phyloP scores from a whole-genome alignment of 2,329 filamentous ascomycete genomes.

The Myriosclerotinia curreyana region DNA sequence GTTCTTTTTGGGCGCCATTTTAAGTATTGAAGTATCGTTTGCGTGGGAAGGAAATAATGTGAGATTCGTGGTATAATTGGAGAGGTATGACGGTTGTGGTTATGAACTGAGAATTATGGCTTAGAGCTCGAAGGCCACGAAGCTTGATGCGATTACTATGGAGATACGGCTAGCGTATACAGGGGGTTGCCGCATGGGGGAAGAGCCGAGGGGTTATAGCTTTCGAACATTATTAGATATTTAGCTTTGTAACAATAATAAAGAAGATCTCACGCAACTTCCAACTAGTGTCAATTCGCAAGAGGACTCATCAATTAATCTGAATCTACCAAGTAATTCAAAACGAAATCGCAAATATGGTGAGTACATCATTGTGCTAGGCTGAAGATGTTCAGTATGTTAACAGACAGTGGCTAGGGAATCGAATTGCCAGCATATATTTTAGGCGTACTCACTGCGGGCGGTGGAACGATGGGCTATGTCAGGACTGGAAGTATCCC shows the following conservation, averaged over 20 bases:
- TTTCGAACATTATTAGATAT: neutral
- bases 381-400: neutral
- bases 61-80: slow-evolving; percentile 11
- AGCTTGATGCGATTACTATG: slow-evolving; percentile 24
- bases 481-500: slow-evolving; percentile 80
- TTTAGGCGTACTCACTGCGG: slow-evolving; percentile 77
- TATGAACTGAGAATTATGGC: slow-evolving; percentile 14
- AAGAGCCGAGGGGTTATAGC: slow-evolving; percentile 21
- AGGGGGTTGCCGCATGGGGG: slow-evolving; percentile 15
- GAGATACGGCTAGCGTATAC: slow-evolving; percentile 8
- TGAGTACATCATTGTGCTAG: slow-evolving; percentile 17
- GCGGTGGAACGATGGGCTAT: slow-evolving; percentile 86
- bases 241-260: slow-evolving; percentile 9
- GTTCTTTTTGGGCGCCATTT: slow-evolving; percentile 52
- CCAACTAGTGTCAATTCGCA: neutral
- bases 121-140: slow-evolving; percentile 21
- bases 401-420: slow-evolving; percentile 33
- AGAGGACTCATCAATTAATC: slow-evolving; percentile 1
- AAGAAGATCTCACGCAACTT: neutral
- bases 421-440: slow-evolving; percentile 66
- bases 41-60: neutral
- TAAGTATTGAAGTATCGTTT: slow-evolving; percentile 18
- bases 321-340: neutral
- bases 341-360: slow-evolving; percentile 32
- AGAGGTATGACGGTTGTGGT: slow-evolving; percentile 18